Evolutionary conservation across 805 yeast genomes (phyloP), one percentile per base, ranked within the genome.

Genomic region (Candida caryicola): DNA sequence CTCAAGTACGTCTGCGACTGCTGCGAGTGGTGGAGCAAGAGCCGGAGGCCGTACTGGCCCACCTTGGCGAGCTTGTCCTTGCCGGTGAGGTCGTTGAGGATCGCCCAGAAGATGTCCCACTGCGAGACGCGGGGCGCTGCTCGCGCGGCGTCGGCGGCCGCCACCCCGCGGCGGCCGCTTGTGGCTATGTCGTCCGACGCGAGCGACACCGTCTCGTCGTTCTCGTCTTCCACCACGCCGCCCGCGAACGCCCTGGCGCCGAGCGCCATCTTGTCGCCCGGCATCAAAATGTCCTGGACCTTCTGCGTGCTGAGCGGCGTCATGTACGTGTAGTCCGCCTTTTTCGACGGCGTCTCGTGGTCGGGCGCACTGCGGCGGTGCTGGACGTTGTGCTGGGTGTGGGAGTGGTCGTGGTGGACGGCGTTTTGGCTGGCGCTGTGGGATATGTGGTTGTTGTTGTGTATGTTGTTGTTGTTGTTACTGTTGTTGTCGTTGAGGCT

Each of bases 51-150:
- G 52, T 82, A 82, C 50, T 80, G 82, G 17, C 78, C 64, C 7
- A 79, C 64, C 47, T 84, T 84, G 17, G 85, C 84, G 44, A 82
- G 42, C 52, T 82, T 81, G 51, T 84, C 93, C 54, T 83, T 84
- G 34, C 91, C 91, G 2, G 77, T 71, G 18, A 83, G 54, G 33
- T 73, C 71, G 36, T 74, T 74, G 36, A 81, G 54, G 55, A 82
- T 59, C 23, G 68, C 65, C 60, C 80, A 71, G 36, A 79, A 60
- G 4, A 81, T 63, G 33, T 74, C 80, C 51, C 70, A 57, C 9
- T 48, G 19, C 5, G 49, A 38, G 5, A 62, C 54, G 10, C 7
- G 9, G 10, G 25, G 10, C 25, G 25, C 7, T n/a, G n/a, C n/a
- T n/a, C n/a, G n/a, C n/a, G n/a, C n/a, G n/a, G n/a, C n/a, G n/a